Evolutionary conservation across 106 monocot genomes (phyloP), one percentile per base, ranked within the genome.

Genomic region (Hemerocallis citrina): DNA sequence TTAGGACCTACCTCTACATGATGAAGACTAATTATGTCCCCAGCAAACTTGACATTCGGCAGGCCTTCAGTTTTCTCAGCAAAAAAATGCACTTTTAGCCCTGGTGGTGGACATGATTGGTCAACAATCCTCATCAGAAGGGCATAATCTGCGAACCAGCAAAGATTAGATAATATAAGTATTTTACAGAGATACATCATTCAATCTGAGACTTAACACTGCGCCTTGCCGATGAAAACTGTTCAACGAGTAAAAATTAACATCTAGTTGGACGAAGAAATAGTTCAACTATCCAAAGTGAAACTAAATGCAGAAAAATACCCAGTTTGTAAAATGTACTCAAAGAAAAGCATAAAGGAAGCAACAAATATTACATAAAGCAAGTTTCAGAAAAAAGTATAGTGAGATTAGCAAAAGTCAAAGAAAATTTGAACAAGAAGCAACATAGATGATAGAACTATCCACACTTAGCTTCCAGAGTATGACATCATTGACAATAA

Each of bases 21-120:
- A 65, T 81, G 86, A 65, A 86, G 74, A 61, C 74, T 64, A 28
- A 86, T 71, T 24, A 86, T 63, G 64, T 86, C 86, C 61, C 81
- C 77, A 71, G 30, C 68, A 39, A 72, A 72, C 59, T 34, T 81
- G 10, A 77, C 77, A 71, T 59, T 29, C 0, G 83, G 83, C 25
- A 83, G 55, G 24, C 69, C 73, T 17, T 61, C 12, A 38, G 37
- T 25, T 8, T 29, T 59, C 29, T 78, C 79, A 17, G 75, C 72
- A 57, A 73, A 82, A 58, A 77, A 78, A 10, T 57, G 79, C 41
- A 82, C 82, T 46, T 57, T 62, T 42, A 87, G 28, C 47, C 82
- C 87, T 47, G 80, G 39, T 52, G 46, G 19, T 14, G 58, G 25
- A 43, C 63, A 73, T 50, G 78, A 79, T 30, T 51, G 66, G 50